phyloP scores from a whole-genome alignment of 305 asterid species.

The Stenogyne calaminthoides region DNA sequence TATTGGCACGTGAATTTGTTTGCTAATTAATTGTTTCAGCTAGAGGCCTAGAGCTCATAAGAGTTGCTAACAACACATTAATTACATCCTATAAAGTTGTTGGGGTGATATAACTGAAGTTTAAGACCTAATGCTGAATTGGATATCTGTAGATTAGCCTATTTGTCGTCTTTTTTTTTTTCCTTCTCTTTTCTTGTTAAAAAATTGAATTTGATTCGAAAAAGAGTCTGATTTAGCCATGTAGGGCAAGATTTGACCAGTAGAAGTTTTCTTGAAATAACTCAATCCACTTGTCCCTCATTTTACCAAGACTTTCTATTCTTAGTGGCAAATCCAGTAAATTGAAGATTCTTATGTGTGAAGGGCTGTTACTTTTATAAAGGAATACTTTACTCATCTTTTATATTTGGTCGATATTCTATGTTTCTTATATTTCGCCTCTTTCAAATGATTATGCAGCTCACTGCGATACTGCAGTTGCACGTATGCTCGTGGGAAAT shows the following conservation, averaged over 20 bases:
- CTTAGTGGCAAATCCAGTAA: not conserved
- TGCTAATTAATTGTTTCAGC: slow-evolving; percentile 4
- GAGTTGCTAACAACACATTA: not conserved
- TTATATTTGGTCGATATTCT: not conserved
- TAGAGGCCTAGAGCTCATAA: not conserved
- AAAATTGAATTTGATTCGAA: not conserved
- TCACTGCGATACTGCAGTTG: slow-evolving; percentile 63
- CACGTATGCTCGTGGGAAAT: slow-evolving; percentile 74
- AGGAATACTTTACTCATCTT: not conserved
- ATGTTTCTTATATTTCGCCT: not conserved
- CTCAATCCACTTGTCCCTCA: not conserved
- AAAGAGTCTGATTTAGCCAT: not conserved
- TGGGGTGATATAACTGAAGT: not conserved
- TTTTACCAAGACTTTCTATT: not conserved
- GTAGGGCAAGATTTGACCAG: not conserved
- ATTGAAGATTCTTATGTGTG: not conserved
- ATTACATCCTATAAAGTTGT: slow-evolving; percentile 2
- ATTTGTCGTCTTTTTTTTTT: not conserved
- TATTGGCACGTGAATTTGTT: slow-evolving; percentile 9
- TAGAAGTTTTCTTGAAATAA: not conserved
- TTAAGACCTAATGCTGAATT: not conserved
- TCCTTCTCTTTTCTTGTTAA: not conserved
- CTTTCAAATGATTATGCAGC: slow-evolving; percentile 42
- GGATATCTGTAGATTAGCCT: not conserved
- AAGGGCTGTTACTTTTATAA: not conserved